These are phyloP conservation scores for Hypholoma fasciculare DNA, from an alignment of 768 basidiomycete species.

Conservation along the genomic window DNA sequence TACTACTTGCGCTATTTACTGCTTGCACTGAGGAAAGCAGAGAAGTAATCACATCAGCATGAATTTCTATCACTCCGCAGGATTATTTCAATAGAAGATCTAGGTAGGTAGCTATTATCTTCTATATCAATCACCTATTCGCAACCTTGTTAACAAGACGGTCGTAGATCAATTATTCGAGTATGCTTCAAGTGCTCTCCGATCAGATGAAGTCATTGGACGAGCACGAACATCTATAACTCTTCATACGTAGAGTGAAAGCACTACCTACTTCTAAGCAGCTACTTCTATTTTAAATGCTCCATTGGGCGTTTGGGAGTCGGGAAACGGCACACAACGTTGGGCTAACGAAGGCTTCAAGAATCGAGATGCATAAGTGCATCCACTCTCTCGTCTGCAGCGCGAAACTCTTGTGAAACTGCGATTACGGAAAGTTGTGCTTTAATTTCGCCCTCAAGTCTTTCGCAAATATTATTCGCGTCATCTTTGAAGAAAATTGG, in stretches of 20 bases:
- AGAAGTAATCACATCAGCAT: slow-evolving; percentile 48
- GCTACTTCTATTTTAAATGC: slow-evolving; percentile 82
- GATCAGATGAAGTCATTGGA: slow-evolving; percentile 93
- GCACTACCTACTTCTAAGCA: slow-evolving; percentile 87
- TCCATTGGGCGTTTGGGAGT: slow-evolving; percentile 70
- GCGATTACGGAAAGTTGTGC: slow-evolving; percentile 93
- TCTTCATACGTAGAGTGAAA: slow-evolving; percentile 70
- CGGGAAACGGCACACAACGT: slow-evolving; percentile 67
- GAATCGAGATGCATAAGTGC: too few relatives aligned
- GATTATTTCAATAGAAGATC: slow-evolving; percentile 34
- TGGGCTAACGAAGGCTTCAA: slow-evolving; percentile 48
- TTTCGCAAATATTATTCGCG: slow-evolving; percentile 70
- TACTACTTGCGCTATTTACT: slow-evolving; percentile 49
- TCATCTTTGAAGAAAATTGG: slow-evolving; percentile 67
- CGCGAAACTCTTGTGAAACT: slow-evolving; percentile 86
- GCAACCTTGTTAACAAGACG: background rate
- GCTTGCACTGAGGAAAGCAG: slow-evolving; percentile 49
- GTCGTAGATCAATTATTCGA: slow-evolving; percentile 61
- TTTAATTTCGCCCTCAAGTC: slow-evolving; percentile 85
- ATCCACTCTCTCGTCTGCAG: slow-evolving; percentile 32
- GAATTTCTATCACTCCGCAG: slow-evolving; percentile 43
- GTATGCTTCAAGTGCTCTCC: slow-evolving; percentile 70
- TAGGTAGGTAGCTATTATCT: slow-evolving; percentile 53
- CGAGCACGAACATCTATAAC: slow-evolving; percentile 90
- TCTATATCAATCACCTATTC: background rate